Conservation (phyloP, 2,329 filamentous ascomycete genomes). For the Plectosphaerella sp. region DNA sequence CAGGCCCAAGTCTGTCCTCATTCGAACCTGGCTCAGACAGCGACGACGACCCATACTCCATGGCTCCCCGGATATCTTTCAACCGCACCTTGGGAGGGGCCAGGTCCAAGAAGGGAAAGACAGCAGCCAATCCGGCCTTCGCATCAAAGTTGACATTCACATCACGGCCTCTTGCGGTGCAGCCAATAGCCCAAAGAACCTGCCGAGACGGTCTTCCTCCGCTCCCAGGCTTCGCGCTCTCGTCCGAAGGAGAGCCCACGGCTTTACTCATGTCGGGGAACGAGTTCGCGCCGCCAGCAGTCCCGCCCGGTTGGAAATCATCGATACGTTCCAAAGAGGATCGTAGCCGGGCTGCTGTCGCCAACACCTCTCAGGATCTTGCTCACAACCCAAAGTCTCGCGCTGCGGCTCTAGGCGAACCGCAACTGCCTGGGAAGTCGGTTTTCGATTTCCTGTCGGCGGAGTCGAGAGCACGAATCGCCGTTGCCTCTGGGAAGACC, state of each 20-base stretch:
- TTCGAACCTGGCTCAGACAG: conserved; percentile 84
- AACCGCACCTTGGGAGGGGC: conserved; percentile 76
- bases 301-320: conserved; percentile 72
- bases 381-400: conserved; percentile 71
- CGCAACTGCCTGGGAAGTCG: conserved; percentile 80
- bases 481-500: conserved; percentile 65
- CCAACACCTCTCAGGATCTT: neutral
- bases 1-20: conserved; percentile 81
- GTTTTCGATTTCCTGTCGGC: conserved; percentile 90
- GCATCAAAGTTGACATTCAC: conserved; percentile 70
- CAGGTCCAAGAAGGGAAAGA: conserved; percentile 71
- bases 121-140: conserved; percentile 58
- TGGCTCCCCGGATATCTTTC: conserved; percentile 87
- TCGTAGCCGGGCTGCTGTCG: neutral
- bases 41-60: conserved; percentile 89
- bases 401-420: conserved; percentile 68
- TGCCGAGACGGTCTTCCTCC: conserved; percentile 82
- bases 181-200: conserved; percentile 25
- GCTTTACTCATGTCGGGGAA: conserved; percentile 32
- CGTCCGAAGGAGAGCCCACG: conserved; percentile 46
- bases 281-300: conserved; percentile 59
- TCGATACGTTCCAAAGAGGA: conserved; percentile 23
- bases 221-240: conserved; percentile 74
- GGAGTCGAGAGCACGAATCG: conserved; percentile 72
- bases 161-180: conserved; percentile 27